Base-by-base conservation (phyloP, 2,329 filamentous ascomycete genomes). In the Pseudocercospora eumusae region DNA sequence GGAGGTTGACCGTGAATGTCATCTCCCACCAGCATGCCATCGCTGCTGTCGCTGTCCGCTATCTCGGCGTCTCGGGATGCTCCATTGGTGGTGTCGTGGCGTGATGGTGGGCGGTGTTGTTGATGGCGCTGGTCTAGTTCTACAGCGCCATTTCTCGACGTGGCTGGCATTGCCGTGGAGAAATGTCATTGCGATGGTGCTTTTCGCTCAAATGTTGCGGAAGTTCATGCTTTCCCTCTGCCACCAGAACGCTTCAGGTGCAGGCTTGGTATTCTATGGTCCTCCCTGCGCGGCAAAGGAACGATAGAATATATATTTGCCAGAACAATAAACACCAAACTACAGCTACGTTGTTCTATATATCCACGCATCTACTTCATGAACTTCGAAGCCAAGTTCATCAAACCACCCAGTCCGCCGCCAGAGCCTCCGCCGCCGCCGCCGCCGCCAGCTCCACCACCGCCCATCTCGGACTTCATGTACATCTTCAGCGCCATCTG, bases 401-500 rank as follows among this genome's bases (percentile, higher is more conserved):
- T 81, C 62, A 88, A 70, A 1, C 84, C 82, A 8, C 63, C 63
- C n/a, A 67, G 33, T 18, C 63, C 65, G 18, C 66, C 64, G 64
- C 21, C 31, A 18, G 56, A 52, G n/a, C 78, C 75, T 36, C 81
- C 79, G 64, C 21, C 31, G 10, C 54, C 47, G n/a, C 78, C 75
- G 36, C 81, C 79, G 66, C 82, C 76, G n/a, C 52, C n/a, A 15
- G 28, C 40, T 20, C 83, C 83, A 11, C 71, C 83, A 11, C 71
- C 70, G 27, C 80, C 77, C 73, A 76, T 77, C 74, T 92, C 83
- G 69, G 84, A 86, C 84, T 96, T 93, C 81, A 96, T 79, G 77
- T 93, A 96, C 86, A 96, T 89, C 84, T 96, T 92, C 70, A 96
- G 77, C 2, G 92, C 93, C 84, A 91, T 89, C 82, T 96, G 88